Base-by-base conservation (phyloP, 176 grass and related monocot genomes). In the Phoenix roebelenii region DNA sequence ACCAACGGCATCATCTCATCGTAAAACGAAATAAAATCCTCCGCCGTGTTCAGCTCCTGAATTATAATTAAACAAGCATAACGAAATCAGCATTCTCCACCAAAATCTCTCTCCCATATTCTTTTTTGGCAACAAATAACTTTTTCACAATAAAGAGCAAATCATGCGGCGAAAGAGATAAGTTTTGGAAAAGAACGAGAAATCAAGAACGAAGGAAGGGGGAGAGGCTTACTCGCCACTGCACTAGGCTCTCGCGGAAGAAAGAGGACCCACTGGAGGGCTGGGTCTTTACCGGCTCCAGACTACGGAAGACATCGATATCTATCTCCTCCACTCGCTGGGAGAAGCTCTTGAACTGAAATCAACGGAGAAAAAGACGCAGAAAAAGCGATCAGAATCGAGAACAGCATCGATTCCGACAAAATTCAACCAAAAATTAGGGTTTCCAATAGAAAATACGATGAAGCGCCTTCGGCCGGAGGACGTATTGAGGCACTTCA, bases 291-390 rank as follows among this genome's bases (percentile, higher is more conserved):
- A 96, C 65, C 9, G 66, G 57, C 25, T 76, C 80, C 18, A 90
- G 82, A 51, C 71, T 90, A 30, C 81, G 87, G 76, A 71, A 96
- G 12, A 96, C 92, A 72, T 90, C 73, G 63, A 96, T 96, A 59
- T 85, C 60, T 66, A 96, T 88, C 54, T 97, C 92, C 60, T 72
- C 78, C 25, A 97, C 78, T 54, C 92, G 78, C 69, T 83, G 75
- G 24, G 86, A 85, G 83, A 90, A 90, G 54, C 23, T 88, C 75
- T 97, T 97, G 72, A 96, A 96, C 92, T 96, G 76, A 74, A 63
- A 72, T 52, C 29, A 16, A 52, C 3, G 9, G 14, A 23, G 23
- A 25, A 65, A 17, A 55, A 22, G 19, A 1, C 0, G n/a, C 17
- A 16, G 3, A 22, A 23, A 22, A 50, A 16, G 22, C 5, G 48